phyloP scores from a whole-genome alignment of 2,329 filamentous ascomycete genomes.

The Graphilbum fragrans region DNA sequence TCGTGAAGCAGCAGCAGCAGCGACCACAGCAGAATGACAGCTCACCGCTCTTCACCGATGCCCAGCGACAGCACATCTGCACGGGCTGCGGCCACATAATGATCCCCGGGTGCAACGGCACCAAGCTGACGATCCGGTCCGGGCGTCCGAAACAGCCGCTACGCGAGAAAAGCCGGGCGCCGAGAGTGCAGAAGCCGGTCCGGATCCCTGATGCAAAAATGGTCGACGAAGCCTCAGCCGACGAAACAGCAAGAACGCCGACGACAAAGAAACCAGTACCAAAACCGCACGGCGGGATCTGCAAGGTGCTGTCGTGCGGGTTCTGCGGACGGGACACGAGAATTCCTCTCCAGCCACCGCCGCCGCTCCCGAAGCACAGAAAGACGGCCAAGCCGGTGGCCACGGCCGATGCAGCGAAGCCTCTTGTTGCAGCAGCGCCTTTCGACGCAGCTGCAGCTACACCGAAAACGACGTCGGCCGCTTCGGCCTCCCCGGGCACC shows the following conservation, averaged over 20 bases:
- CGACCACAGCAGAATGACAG: neutral
- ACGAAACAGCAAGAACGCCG: neutral
- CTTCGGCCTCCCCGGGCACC: constrained; percentile 12
- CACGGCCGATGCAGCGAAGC: neutral
- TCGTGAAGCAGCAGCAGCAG: constrained; percentile 25
- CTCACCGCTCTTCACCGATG: constrained; percentile 22
- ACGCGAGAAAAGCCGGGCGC: neutral
- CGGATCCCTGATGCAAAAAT: neutral
- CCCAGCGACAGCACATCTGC: constrained; percentile 44
- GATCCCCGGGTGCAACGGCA: constrained; percentile 34
- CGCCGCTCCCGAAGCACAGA: constrained; percentile 13
- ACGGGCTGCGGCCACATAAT: constrained; percentile 49
- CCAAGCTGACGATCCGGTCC: constrained; percentile 23
- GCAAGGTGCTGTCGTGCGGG: constrained; percentile 31
- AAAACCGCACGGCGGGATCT: constrained; percentile 11
- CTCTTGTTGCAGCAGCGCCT: neutral
- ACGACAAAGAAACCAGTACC: neutral
- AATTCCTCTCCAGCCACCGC: constrained; percentile 26
- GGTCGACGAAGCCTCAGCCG: too few species aligned
- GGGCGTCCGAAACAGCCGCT: neutral
- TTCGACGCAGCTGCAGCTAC: neutral
- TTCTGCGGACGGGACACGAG: constrained; percentile 31
- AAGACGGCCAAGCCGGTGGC: neutral
- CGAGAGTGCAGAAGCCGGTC: too few species aligned
- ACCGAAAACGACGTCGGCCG: constrained; percentile 9